phyloP scores from a whole-genome alignment of 208 protist species.

The Crithidia thermophila region DNA sequence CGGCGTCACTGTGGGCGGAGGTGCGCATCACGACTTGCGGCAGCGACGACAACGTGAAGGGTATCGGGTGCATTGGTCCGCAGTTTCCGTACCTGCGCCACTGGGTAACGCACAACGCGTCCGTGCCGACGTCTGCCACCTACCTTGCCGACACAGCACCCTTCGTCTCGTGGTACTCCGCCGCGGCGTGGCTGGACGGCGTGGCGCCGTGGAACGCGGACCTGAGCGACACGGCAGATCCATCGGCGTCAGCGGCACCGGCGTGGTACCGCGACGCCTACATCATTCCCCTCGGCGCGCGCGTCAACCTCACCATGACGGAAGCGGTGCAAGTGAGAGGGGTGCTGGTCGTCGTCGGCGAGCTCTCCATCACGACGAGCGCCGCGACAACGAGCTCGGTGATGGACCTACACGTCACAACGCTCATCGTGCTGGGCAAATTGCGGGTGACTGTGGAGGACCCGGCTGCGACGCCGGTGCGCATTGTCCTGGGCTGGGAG shows the following conservation, averaged over 20 bases:
- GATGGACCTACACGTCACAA: slow-evolving; percentile 15
- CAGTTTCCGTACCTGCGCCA: slow-evolving; percentile 24
- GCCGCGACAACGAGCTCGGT: background rate
- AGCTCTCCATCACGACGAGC: slow-evolving; percentile 20
- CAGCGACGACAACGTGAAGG: background rate
- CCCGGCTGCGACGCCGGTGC: slow-evolving; percentile 8
- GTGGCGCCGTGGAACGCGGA: slow-evolving; percentile 21
- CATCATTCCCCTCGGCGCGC: slow-evolving; percentile 31
- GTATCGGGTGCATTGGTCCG: slow-evolving; percentile 20
- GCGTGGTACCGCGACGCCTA: slow-evolving; percentile 16
- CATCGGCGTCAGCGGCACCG: background rate
- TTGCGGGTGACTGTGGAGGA: slow-evolving; percentile 18
- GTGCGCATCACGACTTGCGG: slow-evolving; percentile 2
- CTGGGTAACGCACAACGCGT: background rate
- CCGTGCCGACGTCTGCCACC: background rate
- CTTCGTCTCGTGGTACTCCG: slow-evolving; percentile 30
- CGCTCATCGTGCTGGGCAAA: slow-evolving; percentile 40
- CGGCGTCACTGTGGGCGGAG: slow-evolving; percentile 10
- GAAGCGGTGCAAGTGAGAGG: slow-evolving; percentile 30
- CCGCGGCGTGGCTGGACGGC: slow-evolving; percentile 30
- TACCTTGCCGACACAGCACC: background rate
- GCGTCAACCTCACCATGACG: slow-evolving; percentile 25
- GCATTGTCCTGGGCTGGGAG: slow-evolving; percentile 24
- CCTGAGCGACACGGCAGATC: background rate
- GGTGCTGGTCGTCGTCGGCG: slow-evolving; percentile 35